A percentile compares a stretch with the other conserved stretches of the same genome.
phyloP scores from a whole-genome alignment of 2,329 filamentous ascomycete genomes.

The Paecilomyces sp. region DNA sequence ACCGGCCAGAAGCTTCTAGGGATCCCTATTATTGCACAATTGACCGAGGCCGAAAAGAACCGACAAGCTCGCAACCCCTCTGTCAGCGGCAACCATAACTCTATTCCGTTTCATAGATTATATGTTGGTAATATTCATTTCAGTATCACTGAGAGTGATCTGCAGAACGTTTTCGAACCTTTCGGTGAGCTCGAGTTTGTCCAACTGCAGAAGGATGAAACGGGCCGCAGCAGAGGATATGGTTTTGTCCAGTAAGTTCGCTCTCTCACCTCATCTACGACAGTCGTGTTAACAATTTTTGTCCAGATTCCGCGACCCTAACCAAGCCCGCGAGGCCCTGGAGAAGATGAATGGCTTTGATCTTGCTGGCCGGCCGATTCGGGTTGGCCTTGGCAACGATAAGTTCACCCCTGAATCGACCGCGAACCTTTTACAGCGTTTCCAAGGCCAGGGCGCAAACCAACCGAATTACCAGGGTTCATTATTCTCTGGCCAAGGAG shows the following conservation, averaged over 20 bases:
- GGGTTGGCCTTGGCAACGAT: constrained; percentile 98
- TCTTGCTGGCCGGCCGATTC: constrained; percentile 91
- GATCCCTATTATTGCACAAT: constrained; percentile 96
- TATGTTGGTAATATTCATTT: constrained; percentile 99
- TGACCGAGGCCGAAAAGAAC: constrained; percentile 99
- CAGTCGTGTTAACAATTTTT: constrained; percentile 26
- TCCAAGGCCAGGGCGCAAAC: constrained; percentile 66
- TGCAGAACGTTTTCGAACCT: constrained; percentile 93
- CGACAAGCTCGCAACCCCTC: constrained; percentile 78
- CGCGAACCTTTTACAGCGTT: constrained; percentile 84
- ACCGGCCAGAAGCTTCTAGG: constrained; percentile 97
- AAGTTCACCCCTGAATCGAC: constrained; percentile 98
- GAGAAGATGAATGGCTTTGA: constrained; percentile 99
- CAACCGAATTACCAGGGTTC: constrained; percentile 75
- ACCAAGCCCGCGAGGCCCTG: constrained; percentile 85
- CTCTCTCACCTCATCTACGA: neutral
- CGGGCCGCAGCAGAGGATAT: constrained; percentile 83
- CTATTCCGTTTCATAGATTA: constrained; percentile 91
- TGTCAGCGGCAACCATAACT: constrained; percentile 63
- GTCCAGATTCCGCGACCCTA: constrained; percentile 75
- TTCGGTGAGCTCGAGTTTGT: constrained; percentile 98
- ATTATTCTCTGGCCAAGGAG: constrained; percentile 82
- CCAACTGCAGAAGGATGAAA: constrained; percentile 93
- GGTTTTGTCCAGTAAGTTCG: constrained; percentile 91
- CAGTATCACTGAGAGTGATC: constrained; percentile 92